Conservation (phyloP, 192 early-diverging fungal genomes). For the Geranomyces variabilis region DNA sequence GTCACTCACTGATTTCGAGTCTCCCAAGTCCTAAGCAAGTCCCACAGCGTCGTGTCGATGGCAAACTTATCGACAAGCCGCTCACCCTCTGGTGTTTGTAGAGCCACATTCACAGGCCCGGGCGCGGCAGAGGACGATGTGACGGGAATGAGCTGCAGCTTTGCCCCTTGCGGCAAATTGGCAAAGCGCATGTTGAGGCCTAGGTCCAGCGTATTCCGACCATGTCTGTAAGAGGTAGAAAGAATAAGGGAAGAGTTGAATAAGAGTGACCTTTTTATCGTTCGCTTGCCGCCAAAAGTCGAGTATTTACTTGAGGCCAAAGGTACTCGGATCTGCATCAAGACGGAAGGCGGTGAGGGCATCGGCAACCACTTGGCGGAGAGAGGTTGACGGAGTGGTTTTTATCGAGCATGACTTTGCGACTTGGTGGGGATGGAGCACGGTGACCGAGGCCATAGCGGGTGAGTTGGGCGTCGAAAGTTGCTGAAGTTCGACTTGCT, state of each 20-base stretch:
- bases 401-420: constrained; percentile 59
- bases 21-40: constrained; percentile 65
- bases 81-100: constrained; percentile 73
- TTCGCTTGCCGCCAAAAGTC: not conserved
- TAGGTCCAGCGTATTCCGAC: constrained; percentile 69
- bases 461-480: too few species aligned
- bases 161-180: constrained; percentile 79
- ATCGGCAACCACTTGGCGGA: constrained; percentile 64
- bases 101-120: constrained; percentile 59
- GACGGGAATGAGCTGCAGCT: constrained; percentile 59
- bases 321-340: constrained; percentile 51
- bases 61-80: constrained; percentile 69
- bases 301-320: constrained; percentile 57
- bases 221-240: constrained; percentile 28
- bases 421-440: constrained; percentile 26
- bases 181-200: constrained; percentile 78
- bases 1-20: constrained; percentile 46
- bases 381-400: constrained; percentile 74
- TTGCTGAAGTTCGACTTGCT: too few species aligned
- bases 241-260: not conserved
- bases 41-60: constrained; percentile 69
- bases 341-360: constrained; percentile 67
- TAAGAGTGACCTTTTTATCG: not conserved
- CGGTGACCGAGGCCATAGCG: constrained; percentile 17
- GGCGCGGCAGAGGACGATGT: not conserved